Evolutionary conservation across 2,329 filamentous ascomycete genomes (phyloP).

Genomic region (Trichoderma sp.): DNA sequence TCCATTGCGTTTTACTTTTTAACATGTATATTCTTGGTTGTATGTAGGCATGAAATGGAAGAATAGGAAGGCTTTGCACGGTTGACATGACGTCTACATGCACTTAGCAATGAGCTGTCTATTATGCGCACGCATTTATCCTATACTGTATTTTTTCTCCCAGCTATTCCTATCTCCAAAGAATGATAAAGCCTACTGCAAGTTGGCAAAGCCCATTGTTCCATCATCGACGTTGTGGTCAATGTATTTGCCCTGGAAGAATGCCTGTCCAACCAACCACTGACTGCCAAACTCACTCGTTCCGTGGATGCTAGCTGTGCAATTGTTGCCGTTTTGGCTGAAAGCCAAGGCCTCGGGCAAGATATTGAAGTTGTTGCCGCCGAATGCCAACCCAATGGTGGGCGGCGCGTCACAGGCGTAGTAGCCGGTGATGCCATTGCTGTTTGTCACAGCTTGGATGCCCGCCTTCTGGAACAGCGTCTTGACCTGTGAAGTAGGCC

Average conservation of each 20-base stretch:
- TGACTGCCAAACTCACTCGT: slow-evolving; percentile 19
- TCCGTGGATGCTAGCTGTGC: slow-evolving; percentile 26
- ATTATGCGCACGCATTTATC: neutral
- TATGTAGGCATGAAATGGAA: neutral
- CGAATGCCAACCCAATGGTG: slow-evolving; percentile 23
- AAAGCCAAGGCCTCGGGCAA: slow-evolving; percentile 24
- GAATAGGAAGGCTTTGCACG: neutral
- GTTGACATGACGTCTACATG: neutral
- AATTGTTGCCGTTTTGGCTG: slow-evolving; percentile 24
- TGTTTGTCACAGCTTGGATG: slow-evolving; percentile 16
- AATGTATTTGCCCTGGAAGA: slow-evolving; percentile 29
- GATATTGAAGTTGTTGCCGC: slow-evolving; percentile 25
- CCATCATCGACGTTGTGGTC: slow-evolving; percentile 25
- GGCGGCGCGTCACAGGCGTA: slow-evolving; percentile 25
- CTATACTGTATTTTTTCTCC: neutral
- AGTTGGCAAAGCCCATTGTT: slow-evolving; percentile 25
- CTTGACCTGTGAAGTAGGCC: slow-evolving; percentile 22
- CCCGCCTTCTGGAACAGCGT: slow-evolving; percentile 23
- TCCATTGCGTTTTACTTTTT: no score
- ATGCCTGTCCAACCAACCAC: slow-evolving; percentile 29
- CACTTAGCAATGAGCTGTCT: neutral
- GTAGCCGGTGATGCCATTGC: slow-evolving; percentile 24
- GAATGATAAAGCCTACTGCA: neutral
- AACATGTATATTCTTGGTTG: no score
- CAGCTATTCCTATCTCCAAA: neutral